A percentile compares a stretch with the other conserved stretches of the same genome.
These are phyloP conservation scores for Tetrahymena malaccensis DNA, from an alignment of 73 alveolate genomes.

Conservation along the genomic window DNA sequence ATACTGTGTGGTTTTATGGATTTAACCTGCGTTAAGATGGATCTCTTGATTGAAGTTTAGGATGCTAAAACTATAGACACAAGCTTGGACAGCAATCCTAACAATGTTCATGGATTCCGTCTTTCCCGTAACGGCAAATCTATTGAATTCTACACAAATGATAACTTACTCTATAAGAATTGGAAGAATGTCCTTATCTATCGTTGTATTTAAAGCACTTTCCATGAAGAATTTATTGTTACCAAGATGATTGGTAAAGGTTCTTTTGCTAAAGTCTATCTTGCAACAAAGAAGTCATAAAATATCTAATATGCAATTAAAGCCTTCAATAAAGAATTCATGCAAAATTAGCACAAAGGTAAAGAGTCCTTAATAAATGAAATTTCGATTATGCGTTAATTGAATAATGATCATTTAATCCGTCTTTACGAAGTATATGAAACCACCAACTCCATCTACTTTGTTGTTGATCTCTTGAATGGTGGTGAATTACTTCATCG, in stretches of 20 bases:
- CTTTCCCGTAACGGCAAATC: background rate
- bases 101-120: background rate
- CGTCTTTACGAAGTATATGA: slow-evolving; percentile 26
- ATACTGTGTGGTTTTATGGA: background rate
- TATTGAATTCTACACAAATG: background rate
- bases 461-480: slow-evolving; percentile 5
- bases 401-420: slow-evolving; percentile 17
- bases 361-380: slow-evolving; percentile 23
- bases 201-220: slow-evolving; percentile 18
- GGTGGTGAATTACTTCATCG: slow-evolving; percentile 30
- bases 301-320: slow-evolving; percentile 24
- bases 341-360: slow-evolving; percentile 23
- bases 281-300: slow-evolving; percentile 27
- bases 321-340: slow-evolving; percentile 39
- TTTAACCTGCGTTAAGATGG: background rate
- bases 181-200: slow-evolving; percentile 9
- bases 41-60: background rate
- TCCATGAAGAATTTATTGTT: slow-evolving; percentile 34
- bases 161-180: background rate
- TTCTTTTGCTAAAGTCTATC: slow-evolving; percentile 30
- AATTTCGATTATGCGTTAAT: slow-evolving; percentile 16
- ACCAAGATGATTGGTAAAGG: slow-evolving; percentile 44
- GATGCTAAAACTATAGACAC: background rate
- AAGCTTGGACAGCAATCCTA: background rate
- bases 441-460: slow-evolving; percentile 11